phyloP scores from a whole-genome alignment of 163 green algal species.

The Chloromonas sp. region DNA sequence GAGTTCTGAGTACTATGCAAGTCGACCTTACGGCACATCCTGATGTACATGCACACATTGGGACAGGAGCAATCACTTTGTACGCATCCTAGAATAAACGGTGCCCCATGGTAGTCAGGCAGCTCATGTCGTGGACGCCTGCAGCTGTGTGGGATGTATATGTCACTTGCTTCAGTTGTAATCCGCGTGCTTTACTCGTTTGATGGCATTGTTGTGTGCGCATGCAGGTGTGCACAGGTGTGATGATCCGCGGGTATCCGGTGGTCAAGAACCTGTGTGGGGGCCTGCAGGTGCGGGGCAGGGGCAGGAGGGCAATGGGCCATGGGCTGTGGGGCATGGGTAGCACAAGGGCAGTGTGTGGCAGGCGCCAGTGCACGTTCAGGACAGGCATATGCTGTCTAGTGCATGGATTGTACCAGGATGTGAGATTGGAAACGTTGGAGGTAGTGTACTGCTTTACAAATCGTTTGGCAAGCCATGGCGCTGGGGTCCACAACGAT shows the following conservation, averaged over 20 bases:
- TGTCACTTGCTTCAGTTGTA: no score
- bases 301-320: neutral
- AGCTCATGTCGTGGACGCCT: no score
- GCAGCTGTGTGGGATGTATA: no score
- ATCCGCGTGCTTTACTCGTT: no score
- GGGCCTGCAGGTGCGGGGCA: slow-evolving; percentile 66
- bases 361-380: neutral
- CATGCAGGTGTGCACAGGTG: slow-evolving; percentile 90
- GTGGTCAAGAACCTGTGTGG: slow-evolving; percentile 84
- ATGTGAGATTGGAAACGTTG: neutral
- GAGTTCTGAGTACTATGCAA: no score
- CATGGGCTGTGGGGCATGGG: neutral
- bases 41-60: no score
- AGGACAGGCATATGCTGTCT: neutral
- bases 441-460: neutral
- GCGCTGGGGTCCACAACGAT: no score
- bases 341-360: neutral
- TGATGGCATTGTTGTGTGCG: no score
- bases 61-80: no score
- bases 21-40: no score
- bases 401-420: neutral
- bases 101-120: no score
- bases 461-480: neutral
- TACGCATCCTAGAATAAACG: no score
- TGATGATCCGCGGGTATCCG: slow-evolving; percentile 94